Evolutionary conservation across 2,329 filamentous ascomycete species (phyloP), one percentile per base, ranked within the genome.

Genomic region (Penicillium sp.): DNA sequence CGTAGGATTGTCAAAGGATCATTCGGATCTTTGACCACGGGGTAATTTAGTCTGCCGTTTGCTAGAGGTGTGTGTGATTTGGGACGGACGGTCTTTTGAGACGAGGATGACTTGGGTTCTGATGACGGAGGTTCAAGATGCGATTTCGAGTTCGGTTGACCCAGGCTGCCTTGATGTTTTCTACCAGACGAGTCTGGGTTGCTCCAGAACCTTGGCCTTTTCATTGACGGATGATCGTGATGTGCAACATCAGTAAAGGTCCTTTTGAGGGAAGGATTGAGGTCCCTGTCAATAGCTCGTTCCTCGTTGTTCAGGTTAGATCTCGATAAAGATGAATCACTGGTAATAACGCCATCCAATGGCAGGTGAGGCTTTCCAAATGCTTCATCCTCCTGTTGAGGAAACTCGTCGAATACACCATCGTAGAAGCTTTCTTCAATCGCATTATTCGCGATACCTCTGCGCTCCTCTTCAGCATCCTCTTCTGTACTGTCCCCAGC

Each of bases 1-100:
- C 83, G 80, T 37, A 81, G 56, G 23, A 76, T 72, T 0, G 84
- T 86, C 48, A 74, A 75, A 4, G 80, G 77, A 56, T 87, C 81
- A 56, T 82, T 77, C 1, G 84, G 78, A 56, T 91, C 81, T 67
- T 95, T 94, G 18, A 91, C 86, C 10, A 89, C 79, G 1, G 85
- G 78, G 59, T 89, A 94, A 23, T 76, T 77, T 22, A 89, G 71
- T 18, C 73, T 75, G 51, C 74, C 60, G 54, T 69, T 64, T 54
- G 69, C 52, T 28, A 20, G 47, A 65, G 56, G 18, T 47, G 43
- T 6, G 62, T 62, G 35, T 7, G 24, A 5, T 40, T 63, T 67
- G 36, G 51, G 37, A 44, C 60, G 53, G 41, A 55, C 37, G 40
- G 60, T 59, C 38, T 47, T 51, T 46, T 63, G 61, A 3, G 59